A percentile compares a stretch with the other conserved stretches of the same genome.
Evolutionary conservation across 2,329 filamentous ascomycete species (phyloP).

Genomic region (Leptographium procerum): DNA sequence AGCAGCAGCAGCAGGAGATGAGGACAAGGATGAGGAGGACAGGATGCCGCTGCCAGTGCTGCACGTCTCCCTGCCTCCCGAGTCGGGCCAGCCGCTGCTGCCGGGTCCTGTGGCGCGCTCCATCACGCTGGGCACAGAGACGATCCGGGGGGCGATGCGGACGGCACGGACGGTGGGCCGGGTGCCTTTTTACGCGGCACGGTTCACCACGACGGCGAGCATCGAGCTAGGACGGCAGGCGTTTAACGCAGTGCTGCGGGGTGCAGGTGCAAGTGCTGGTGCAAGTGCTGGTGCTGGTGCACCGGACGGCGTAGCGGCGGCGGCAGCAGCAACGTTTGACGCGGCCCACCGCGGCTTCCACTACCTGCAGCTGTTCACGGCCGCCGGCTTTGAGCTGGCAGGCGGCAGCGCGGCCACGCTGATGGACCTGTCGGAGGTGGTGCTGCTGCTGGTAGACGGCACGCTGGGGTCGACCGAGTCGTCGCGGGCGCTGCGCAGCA

Average conservation of each 20-base stretch:
- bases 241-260: constrained; percentile 40
- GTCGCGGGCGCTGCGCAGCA: constrained; percentile 54
- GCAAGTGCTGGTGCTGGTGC: not conserved
- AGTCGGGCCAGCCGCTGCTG: constrained; percentile 26
- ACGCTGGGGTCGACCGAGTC: constrained; percentile 60
- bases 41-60: not conserved
- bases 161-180: constrained; percentile 39
- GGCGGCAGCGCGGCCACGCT: constrained; percentile 10
- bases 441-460: constrained; percentile 49
- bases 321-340: constrained; percentile 27
- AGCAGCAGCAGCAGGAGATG: not conserved
- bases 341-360: constrained; percentile 11
- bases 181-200: constrained; percentile 40
- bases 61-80: not conserved
- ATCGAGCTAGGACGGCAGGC: constrained; percentile 44
- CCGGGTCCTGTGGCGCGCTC: constrained; percentile 45
- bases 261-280: not conserved
- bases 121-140: constrained; percentile 49
- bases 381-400: constrained; percentile 12
- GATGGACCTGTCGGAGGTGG: constrained; percentile 40
- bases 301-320: constrained; percentile 23
- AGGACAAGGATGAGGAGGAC: not conserved
- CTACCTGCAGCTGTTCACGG: constrained; percentile 11
- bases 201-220: constrained; percentile 44
- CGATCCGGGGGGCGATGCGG: constrained; percentile 45